Evolutionary conservation across 345 rosid genomes (phyloP), one percentile per base, ranked within the genome.

Genomic region (Mangifera indica): DNA sequence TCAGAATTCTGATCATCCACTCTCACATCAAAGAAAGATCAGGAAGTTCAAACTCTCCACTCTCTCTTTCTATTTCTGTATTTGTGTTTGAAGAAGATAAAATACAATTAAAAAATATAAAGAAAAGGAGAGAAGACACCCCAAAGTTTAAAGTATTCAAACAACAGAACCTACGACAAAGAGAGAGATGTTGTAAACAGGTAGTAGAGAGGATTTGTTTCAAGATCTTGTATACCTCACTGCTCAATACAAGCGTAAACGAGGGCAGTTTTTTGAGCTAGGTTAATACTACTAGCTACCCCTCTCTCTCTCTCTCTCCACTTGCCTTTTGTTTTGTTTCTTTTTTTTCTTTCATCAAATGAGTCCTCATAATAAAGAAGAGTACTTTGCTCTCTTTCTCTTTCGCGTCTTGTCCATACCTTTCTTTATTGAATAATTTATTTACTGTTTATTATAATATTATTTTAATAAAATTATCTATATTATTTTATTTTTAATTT

Each of bases 201-300:
- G 61, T 2, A 0, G 51, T 24, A 32, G 53, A 1, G 3, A 24
- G 53, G 12, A 60, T 62, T 32, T 60, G 80, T 67, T 54, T 15
- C 57, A 63, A 59, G 53, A 57, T 61, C 25, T 73, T 53, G 59
- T 42, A 69, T 61, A 64, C 64, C 74, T 45, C 40, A 75, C 80
- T 76, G 80, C 86, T 81, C 74, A 67, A 81, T 77, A 78, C 84
- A 75, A 37, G 85, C 78, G 80, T 75, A 77, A 84, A 82, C 76
- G 82, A 82, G 61, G 84, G 84, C 73, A 79, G 77, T 74, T 83
- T 78, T 54, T 77, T 78, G 84, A 58, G 79, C 81, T 86, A 78
- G 81, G 81, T 78, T 82, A 82, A 73, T 66, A 76, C 79, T 65
- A 44, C 79, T 57, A 46, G 51, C 71, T 51, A 62, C 52, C 42